Conservation (phyloP, 306 rosid genomes). For the Arachis hypogaea region DNA sequence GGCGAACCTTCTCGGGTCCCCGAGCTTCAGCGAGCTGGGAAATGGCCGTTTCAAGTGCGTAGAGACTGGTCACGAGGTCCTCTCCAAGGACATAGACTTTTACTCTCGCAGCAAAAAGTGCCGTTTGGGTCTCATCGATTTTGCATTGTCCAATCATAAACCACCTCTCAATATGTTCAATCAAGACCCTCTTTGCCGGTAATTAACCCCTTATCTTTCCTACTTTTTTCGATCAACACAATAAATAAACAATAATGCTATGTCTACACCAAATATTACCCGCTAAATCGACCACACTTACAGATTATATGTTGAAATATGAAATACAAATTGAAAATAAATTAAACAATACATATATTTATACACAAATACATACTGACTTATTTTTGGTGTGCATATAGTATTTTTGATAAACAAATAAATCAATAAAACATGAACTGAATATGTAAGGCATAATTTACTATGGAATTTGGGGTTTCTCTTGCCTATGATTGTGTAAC, state of each 20-base stretch:
- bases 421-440: no score
- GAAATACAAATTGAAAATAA: no score
- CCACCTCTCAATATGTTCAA: constrained; percentile 86
- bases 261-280: no score
- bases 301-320: no score
- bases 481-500: neutral
- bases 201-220: neutral
- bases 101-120: constrained; percentile 84
- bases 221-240: no score
- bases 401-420: no score
- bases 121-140: constrained; percentile 86
- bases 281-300: no score
- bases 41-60: constrained; percentile 84
- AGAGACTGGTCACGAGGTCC: constrained; percentile 81
- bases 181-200: constrained; percentile 84
- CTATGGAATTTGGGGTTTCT: neutral
- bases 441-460: no score
- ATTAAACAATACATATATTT: no score
- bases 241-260: no score
- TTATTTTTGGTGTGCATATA: no score
- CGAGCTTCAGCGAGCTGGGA: constrained; percentile 66
- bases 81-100: constrained; percentile 62
- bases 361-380: no score
- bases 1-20: constrained; percentile 63
- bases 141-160: constrained; percentile 58